Conservation (phyloP, 2,329 filamentous ascomycete species). For the Colletotrichum gigasporum region DNA sequence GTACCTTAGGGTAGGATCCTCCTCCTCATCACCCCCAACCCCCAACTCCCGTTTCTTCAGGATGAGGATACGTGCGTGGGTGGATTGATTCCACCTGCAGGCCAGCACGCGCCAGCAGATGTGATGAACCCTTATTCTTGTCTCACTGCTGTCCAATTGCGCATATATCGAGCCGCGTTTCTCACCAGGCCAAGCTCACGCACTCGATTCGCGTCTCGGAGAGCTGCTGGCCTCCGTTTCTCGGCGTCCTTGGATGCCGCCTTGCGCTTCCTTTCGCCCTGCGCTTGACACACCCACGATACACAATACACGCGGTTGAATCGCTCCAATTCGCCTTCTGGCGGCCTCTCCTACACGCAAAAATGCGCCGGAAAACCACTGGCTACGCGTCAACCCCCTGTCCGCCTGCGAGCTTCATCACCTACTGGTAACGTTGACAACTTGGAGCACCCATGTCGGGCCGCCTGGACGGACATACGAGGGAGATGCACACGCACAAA, state of each 20-base stretch:
- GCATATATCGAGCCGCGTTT: constrained; percentile 11
- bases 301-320: constrained; percentile 16
- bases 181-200: constrained; percentile 1
- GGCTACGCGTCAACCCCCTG: constrained; percentile 9
- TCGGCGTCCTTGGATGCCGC: constrained; percentile 1
- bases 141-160: constrained; percentile 4
- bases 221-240: neutral
- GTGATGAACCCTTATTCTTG: constrained; percentile 30
- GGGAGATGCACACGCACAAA: neutral
- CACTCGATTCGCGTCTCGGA: neutral
- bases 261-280: neutral
- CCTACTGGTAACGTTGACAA: neutral
- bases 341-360: neutral
- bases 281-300: constrained; percentile 19
- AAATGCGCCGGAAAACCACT: neutral
- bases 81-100: constrained; percentile 31
- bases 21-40: neutral
- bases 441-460: constrained; percentile 15
- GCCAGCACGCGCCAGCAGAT: constrained; percentile 30
- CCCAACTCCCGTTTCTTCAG: constrained; percentile 28
- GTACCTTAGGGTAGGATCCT: neutral
- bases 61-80: constrained; percentile 26
- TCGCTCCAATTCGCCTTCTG: constrained; percentile 12
- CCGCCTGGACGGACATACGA: neutral
- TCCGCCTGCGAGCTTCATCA: neutral